These are phyloP conservation scores for Phytophthora citricola DNA, from an alignment of 352 stramenopile genomes.

Conservation along the genomic window DNA sequence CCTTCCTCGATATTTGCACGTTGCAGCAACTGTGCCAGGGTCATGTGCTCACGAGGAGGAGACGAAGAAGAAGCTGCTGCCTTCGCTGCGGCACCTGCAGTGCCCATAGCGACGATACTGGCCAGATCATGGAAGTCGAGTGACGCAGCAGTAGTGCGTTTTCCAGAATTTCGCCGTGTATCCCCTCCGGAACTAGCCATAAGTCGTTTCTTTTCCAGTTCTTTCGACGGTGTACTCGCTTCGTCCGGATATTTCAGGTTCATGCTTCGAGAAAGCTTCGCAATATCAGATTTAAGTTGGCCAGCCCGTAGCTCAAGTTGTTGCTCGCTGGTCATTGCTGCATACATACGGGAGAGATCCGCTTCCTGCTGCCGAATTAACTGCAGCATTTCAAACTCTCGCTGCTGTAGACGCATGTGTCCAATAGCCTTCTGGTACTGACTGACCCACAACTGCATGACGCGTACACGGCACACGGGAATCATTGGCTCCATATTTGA, in stretches of 20 bases:
- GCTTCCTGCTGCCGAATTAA: slow-evolving; percentile 85
- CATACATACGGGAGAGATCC: slow-evolving; percentile 72
- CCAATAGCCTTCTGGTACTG: slow-evolving; percentile 91
- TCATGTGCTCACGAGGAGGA: slow-evolving; percentile 39
- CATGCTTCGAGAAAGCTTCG: slow-evolving; percentile 73
- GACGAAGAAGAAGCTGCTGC: slow-evolving; percentile 14
- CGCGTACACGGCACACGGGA: slow-evolving; percentile 82
- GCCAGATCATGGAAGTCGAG: slow-evolving; percentile 63
- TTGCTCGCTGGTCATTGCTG: slow-evolving; percentile 65
- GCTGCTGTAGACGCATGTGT: slow-evolving; percentile 88
- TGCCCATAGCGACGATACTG: slow-evolving; percentile 48
- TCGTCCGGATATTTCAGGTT: slow-evolving; percentile 73
- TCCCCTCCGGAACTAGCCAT: slow-evolving; percentile 15
- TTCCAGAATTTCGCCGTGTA: slow-evolving; percentile 11
- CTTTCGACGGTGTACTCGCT: slow-evolving; percentile 22
- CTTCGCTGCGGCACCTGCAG: slow-evolving; percentile 34
- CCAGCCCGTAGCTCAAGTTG: slow-evolving; percentile 65
- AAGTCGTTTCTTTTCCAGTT: slow-evolving; percentile 23
- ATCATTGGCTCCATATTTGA: slow-evolving; percentile 74
- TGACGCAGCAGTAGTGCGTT: slow-evolving; percentile 39
- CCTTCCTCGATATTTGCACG: slow-evolving; percentile 28
- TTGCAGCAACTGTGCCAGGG: slow-evolving; percentile 45
- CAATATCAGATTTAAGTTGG: slow-evolving; percentile 77
- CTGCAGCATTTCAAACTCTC: slow-evolving; percentile 85
- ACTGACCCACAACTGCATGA: slow-evolving; percentile 88